Evolutionary conservation across 805 yeast species (phyloP).

Genomic region (Wickerhamomyces strasburgensis): DNA sequence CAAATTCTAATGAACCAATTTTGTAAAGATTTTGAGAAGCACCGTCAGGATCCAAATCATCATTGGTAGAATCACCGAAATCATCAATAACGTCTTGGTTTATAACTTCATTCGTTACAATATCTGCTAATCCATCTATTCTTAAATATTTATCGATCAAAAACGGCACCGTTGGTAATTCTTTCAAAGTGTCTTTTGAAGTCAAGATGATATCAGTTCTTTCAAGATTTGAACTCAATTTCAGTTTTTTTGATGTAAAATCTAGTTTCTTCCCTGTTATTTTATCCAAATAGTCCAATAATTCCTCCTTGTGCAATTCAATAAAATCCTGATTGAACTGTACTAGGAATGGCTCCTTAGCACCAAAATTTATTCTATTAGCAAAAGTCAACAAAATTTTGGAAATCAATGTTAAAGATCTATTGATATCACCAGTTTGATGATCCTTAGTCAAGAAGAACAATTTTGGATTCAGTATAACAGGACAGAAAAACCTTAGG

Average conservation of each 20-base stretch:
- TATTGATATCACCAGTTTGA: conserved; percentile 64
- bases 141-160: conserved; percentile 62
- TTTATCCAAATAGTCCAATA: conserved; percentile 65
- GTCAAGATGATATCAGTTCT: conserved; percentile 52
- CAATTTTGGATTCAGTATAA: conserved; percentile 82
- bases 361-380: conserved; percentile 67
- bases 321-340: conserved; percentile 63
- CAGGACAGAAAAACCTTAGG: conserved; percentile 84
- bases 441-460: conserved; percentile 69
- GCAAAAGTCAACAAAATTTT: conserved; percentile 77
- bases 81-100: conserved; percentile 18
- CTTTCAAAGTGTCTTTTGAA: conserved; percentile 46
- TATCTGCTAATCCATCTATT: conserved; percentile 50
- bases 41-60: conserved; percentile 3
- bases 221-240: conserved; percentile 50
- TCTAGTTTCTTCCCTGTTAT: conserved; percentile 68
- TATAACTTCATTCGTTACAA: conserved; percentile 29
- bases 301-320: conserved; percentile 47
- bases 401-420: conserved; percentile 78
- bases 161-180: conserved; percentile 64
- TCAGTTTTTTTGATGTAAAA: conserved; percentile 52
- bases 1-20: conserved; percentile 31
- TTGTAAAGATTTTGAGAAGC: conserved; percentile 17
- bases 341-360: conserved; percentile 78
- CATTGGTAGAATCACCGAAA: conserved; percentile 10